Base-by-base conservation (phyloP, 768 basidiomycete genomes). In the Pisolithus microcarpus region DNA sequence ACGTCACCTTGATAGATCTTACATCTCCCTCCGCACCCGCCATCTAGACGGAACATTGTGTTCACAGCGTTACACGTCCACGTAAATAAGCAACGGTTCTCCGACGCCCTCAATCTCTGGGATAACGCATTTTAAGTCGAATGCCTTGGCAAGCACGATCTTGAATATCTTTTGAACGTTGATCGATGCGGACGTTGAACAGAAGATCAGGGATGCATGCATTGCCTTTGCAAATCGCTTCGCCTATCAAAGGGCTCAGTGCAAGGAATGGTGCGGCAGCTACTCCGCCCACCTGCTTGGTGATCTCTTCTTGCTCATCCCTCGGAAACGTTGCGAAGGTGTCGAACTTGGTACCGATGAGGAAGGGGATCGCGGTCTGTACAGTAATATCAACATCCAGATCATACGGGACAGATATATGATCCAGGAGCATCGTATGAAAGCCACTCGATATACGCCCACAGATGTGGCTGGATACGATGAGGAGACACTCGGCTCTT, bases 161-260 rank as follows among this genome's bases (percentile, higher is more conserved):
- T 96, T 94, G 82, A 95, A 95, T 58, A 95, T 95, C 77, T 99
- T 99, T 76, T 99, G 96, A 49, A 99, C 95, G 70, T 99, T 99
- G 75, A 98, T 96, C 54, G 94, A 94, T 57, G 95, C 94, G 44
- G 91, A 91, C 44, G 96, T 99, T 46, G 95, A 97, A 72, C 95
- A 99, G 72, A 98, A 99, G 68, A 99, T 96, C 53, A 99, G 73
- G n/a, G 94, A 95, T 16, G 96, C 94, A 67, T 98, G 94, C 96
- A 99, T 99, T 46, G 96, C 96, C 67, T 90, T 87, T 54, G 94
- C 91, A 71, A 99, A 99, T 59, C 95, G 84, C 69, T 96, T 96
- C 40, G 96, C 95, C 90, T 94, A 63, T 3, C 34, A 50, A 49
- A 48, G 37, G 38, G 15, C 45, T 52, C 50, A 57, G 52, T 31